Base-by-base conservation (phyloP, 1,139 yeast species). In the Meyerozyma athensensis region DNA sequence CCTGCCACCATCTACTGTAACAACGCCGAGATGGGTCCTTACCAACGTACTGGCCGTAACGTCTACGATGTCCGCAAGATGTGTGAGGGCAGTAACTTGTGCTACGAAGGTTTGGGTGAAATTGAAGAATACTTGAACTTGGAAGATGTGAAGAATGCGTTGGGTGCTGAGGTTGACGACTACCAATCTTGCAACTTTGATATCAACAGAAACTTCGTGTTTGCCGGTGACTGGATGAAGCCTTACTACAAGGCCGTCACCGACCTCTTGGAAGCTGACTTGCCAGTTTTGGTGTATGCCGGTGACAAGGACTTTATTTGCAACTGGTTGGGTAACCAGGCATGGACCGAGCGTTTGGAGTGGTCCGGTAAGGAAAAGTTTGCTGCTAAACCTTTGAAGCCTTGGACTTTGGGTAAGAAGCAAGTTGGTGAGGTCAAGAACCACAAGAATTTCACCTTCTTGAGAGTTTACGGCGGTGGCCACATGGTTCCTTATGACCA, bases 1-100 rank as follows among this genome's bases (percentile, higher is more conserved):
- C 97, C 97, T 12, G 97, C 97, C 26, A 68, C 87, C 19, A 76
- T 87, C 45, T 89, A 89, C 72, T 92, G 97, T 75, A 85, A 86
- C 70, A 82, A 84, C 52, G 90, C 82, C 40, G 81, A 82, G 63
- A 67, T 89, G 72, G 89, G 83, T 20, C 96, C 97, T 16, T 92
- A 84, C 69, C 87, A 81, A 61, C 75, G 77, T 60, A 84, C 97
- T 14, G 97, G 97, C 35, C 79, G 83, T 62, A 90, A 92, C 57
- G 96, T 89, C 37, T 92, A 92, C 61, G 98, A 92, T 56, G 85
- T 92, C 50, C 81, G 98, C 64, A 79, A 78, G 54, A 75, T 77
- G 62, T 92, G 98, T 64, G 90, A 83, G 54, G 86, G 85, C 41
- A 78, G 79, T 30, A 53, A 50, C 42, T 74, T 90, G 52, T 92